Percentiles rank a stretch among this genome's conserved stretches.
phyloP scores from a whole-genome alignment of 768 basidiomycete species.

The Lenzites betulinus region DNA sequence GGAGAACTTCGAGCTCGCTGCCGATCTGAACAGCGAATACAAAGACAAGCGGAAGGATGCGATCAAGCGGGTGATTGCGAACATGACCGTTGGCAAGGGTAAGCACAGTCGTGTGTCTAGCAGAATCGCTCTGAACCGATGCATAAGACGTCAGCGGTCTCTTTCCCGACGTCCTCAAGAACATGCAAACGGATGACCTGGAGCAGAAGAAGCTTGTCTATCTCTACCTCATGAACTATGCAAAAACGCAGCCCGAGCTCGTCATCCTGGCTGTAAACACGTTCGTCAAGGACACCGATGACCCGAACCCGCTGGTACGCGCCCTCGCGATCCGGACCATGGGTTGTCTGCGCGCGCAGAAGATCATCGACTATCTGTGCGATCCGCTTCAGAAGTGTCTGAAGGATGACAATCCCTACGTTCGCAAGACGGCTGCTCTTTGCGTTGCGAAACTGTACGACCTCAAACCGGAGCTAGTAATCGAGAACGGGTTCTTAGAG shows the following conservation, averaged over 20 bases:
- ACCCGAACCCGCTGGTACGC: constrained; percentile 94
- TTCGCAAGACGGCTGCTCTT: constrained; percentile 95
- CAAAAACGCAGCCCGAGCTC: constrained; percentile 97
- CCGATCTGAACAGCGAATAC: constrained; percentile 97
- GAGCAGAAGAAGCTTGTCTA: constrained; percentile 99
- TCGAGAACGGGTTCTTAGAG: constrained; percentile 92
- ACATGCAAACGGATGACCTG: constrained; percentile 99
- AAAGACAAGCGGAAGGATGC: constrained; percentile 96
- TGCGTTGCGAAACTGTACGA: constrained; percentile 98
- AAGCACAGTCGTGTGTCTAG: constrained; percentile 17
- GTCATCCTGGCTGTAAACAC: constrained; percentile 99
- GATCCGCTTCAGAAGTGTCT: constrained; percentile 92
- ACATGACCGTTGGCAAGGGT: constrained; percentile 99
- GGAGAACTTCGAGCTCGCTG: constrained; percentile 96
- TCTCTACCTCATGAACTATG: constrained; percentile 98
- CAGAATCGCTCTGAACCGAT: background rate
- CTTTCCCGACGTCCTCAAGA: constrained; percentile 98
- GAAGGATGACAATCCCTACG: constrained; percentile 96
- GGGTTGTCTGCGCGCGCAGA: constrained; percentile 96
- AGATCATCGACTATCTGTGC: constrained; percentile 99
- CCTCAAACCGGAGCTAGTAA: constrained; percentile 91
- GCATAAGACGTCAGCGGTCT: constrained; percentile 82
- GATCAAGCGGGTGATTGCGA: constrained; percentile 96
- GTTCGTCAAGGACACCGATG: constrained; percentile 96
- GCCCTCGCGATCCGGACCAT: constrained; percentile 97